A percentile compares a stretch with the other conserved stretches of the same genome.
Evolutionary conservation across 2,329 filamentous ascomycete genomes (phyloP).

Genomic region (Alternaria gansuensis): DNA sequence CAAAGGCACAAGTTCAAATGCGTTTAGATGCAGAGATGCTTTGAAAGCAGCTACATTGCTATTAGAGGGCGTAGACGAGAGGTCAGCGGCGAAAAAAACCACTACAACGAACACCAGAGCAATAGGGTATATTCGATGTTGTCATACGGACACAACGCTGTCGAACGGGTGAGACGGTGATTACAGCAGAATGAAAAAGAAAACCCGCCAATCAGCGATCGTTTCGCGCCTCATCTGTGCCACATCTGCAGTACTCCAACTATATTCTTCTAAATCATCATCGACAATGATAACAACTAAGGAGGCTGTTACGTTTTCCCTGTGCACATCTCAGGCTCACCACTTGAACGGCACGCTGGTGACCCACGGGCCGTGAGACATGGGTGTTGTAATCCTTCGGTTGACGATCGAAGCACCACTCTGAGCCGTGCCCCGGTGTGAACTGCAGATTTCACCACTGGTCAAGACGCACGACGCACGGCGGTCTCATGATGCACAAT

Average conservation of each 20-base stretch:
- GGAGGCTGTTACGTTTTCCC: conserved; percentile 2
- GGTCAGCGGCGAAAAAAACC: background rate
- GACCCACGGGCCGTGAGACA: conserved; percentile 27
- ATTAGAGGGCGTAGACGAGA: background rate
- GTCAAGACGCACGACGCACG: conserved; percentile 13
- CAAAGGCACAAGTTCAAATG: background rate
- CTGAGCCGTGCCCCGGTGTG: conserved; percentile 19
- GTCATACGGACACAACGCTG: background rate
- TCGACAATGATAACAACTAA: background rate
- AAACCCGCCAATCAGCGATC: background rate
- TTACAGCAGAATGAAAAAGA: background rate
- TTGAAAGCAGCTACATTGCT: background rate
- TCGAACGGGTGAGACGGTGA: background rate
- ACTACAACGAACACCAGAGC: background rate
- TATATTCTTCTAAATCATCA: background rate
- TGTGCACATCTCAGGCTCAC: conserved; percentile 6
- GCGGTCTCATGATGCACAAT: conserved; percentile 16
- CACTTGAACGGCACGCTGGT: conserved; percentile 12
- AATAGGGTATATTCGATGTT: background rate
- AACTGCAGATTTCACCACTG: conserved; percentile 20
- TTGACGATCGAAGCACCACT: conserved; percentile 26
- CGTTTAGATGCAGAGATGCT: background rate
- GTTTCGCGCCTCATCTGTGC: background rate
- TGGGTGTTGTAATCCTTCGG: conserved; percentile 23
- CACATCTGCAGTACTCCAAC: background rate